Percentiles rank a stretch among this genome's conserved stretches.
These are phyloP conservation scores for Nannizzia gypsea DNA, from an alignment of 2,329 filamentous ascomycete genomes.

Conservation along the genomic window DNA sequence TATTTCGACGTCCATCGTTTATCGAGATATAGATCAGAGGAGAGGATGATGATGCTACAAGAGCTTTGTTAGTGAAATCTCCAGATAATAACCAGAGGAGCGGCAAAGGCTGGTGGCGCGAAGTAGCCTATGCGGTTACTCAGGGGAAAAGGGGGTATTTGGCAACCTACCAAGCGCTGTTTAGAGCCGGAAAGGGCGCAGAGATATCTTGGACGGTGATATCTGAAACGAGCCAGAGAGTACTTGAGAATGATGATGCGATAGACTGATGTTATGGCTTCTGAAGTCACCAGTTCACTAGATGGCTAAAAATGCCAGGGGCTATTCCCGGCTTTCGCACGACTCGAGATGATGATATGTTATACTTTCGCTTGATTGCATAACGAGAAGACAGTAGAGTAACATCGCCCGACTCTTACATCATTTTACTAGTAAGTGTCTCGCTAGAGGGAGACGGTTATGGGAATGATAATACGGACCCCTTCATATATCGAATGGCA, in stretches of 20 bases:
- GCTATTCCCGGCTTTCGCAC: not conserved
- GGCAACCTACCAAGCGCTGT: not conserved
- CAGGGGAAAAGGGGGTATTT: not conserved
- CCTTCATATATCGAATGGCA: not conserved
- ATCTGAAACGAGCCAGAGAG: not conserved
- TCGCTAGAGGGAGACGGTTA: not conserved
- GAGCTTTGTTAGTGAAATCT: not conserved
- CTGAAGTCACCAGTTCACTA: not conserved
- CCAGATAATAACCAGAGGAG: not conserved
- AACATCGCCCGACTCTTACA: not conserved
- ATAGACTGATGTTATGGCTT: not conserved
- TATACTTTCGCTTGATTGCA: not conserved
- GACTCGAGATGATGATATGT: not conserved
- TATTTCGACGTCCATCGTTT: not conserved
- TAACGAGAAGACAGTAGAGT: not conserved
- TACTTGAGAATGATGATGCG: not conserved
- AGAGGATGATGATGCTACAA: not conserved
- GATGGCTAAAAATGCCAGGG: not conserved
- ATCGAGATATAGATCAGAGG: not conserved
- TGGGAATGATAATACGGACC: not conserved
- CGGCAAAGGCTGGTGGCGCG: not conserved
- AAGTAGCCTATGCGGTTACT: not conserved
- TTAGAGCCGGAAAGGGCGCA: not conserved
- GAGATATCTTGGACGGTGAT: not conserved
- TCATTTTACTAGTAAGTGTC: not conserved